These are phyloP conservation scores for Hymenoscyphus scutula DNA, from an alignment of 2,329 filamentous ascomycete species.

Conservation along the genomic window DNA sequence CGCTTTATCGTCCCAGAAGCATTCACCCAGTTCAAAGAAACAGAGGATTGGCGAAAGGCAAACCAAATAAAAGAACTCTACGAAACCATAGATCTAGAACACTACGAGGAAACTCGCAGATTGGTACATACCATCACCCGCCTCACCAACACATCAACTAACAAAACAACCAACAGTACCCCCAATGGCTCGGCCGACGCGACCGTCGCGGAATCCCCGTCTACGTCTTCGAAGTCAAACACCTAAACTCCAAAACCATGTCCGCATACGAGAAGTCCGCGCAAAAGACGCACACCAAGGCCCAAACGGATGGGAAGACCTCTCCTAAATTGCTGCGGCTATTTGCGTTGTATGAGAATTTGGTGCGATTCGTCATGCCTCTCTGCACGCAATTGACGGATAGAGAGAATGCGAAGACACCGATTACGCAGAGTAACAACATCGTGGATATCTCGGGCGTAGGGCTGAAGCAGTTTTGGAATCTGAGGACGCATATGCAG, in stretches of 20 bases:
- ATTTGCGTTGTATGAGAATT: slow-evolving; percentile 91
- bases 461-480: slow-evolving; percentile 92
- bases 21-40: slow-evolving; percentile 79
- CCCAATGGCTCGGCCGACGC: slow-evolving; percentile 90
- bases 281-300: slow-evolving; percentile 54
- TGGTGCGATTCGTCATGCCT: slow-evolving; percentile 83
- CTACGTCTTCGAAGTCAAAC: slow-evolving; percentile 84
- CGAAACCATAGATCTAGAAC: slow-evolving; percentile 78
- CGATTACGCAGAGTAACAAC: slow-evolving; percentile 89
- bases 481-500: slow-evolving; percentile 90
- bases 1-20: slow-evolving; percentile 78
- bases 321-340: slow-evolving; percentile 77
- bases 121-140: slow-evolving; percentile 54
- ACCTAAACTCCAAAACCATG: slow-evolving; percentile 80
- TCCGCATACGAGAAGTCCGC: slow-evolving; percentile 69
- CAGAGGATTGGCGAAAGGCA: slow-evolving; percentile 80
- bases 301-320: slow-evolving; percentile 63
- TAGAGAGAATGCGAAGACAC: slow-evolving; percentile 72
- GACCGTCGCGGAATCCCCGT: slow-evolving; percentile 89
- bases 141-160: slow-evolving; percentile 27
- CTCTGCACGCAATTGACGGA: slow-evolving; percentile 74
- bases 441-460: slow-evolving; percentile 91
- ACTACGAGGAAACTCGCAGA: slow-evolving; percentile 76
- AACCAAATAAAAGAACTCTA: slow-evolving; percentile 79
- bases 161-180: slow-evolving; percentile 59